Evolutionary conservation across 208 protist genomes (phyloP), one percentile per base, ranked within the genome.

Genomic region (Leptomonas seymouri): DNA sequence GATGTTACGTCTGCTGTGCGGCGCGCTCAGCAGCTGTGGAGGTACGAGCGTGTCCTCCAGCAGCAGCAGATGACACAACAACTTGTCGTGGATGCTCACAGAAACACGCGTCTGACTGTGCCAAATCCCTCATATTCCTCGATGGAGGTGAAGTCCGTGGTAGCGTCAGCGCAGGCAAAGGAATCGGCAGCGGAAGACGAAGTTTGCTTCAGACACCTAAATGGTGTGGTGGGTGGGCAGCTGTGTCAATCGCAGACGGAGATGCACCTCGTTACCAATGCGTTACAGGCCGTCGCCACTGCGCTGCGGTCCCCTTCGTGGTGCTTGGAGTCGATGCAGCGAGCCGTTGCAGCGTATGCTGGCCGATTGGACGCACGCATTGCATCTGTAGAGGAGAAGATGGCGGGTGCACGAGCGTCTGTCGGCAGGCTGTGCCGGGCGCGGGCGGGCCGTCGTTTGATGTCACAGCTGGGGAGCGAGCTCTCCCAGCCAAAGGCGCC

Each of bases 311-410:
- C 53, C 6, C 12, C 51, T 2, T 48, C 25, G 2, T 70, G 64
- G 53, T 53, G 64, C 31, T 20, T 2, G 11, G 64, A 51, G 15
- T 54, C 64, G 51, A 12, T 70, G 44, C 41, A 51, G 27, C 34
- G 12, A 0, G 9, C 16, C 2, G 20, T 68, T 16, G 49, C 3
- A 1, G 36, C 36, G 28, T 61, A 62, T 54, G 25, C 25, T 0
- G 27, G 28, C 1, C 64, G 54, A 7, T n/a, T 60, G 25, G 53
- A 70, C 23, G 0, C 0, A 2, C 64, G 64, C 1, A 5, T 60
- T 11, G 42, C 15, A 3, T 28, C 30, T 2, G 42, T 70, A 20
- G 28, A 12, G 23, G 30, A 3, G 28, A 53, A 18, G 28, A 54
- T 39, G 6, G 44, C 51, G 39, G 18, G 2, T 0, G 53, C 18